Evolutionary conservation across 805 yeast species (phyloP), one percentile per base, ranked within the genome.

Genomic region (Alloascoidea hylecoeti): DNA sequence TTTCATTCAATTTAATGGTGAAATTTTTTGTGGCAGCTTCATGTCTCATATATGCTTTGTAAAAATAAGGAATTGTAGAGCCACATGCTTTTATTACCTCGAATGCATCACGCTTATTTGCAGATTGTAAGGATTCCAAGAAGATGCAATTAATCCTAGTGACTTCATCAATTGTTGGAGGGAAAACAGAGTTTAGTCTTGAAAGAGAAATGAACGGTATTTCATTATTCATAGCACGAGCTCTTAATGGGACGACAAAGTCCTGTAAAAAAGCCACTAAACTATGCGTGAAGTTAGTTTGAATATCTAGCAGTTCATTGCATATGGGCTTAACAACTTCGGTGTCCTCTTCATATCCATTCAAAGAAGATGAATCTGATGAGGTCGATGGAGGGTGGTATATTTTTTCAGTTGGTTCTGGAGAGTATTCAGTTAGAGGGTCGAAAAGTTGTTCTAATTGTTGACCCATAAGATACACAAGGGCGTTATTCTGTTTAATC

Each of bases 101-200:
- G 38, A 69, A 66, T 37, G 79, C 70, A 2, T 96, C 96, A 50
- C 56, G 72, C 0, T 77, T 72, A 2, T 62, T 49, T 0, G 96
- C 89, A 13, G 68, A 56, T 41, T 72, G 71, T 39, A 89, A 57
- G 16, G 92, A 73, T 46, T 81, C 94, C 43, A 81, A 69, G 41
- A 84, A 73, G 3, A 89, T 75, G 51, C 95, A 83, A 51, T 88
- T 88, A 32, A 89, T 78, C 49, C 96, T 67, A 6, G 94, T 82
- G 14, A 89, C 77, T 58, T 89, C 97, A 56, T 89, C 96, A 15
- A 89, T 80, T 0, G 97, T 89, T 1, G 96, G 96, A 2, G 97
- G 96, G 50, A 89, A 86, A 1, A 85, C 66, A 36, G 75, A 66
- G 54, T 89, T 88, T 23, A 88, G 64, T 46, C 75, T 73, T 2